Base-by-base conservation (phyloP, 345 rosid genomes). In the Jatropha curcas region DNA sequence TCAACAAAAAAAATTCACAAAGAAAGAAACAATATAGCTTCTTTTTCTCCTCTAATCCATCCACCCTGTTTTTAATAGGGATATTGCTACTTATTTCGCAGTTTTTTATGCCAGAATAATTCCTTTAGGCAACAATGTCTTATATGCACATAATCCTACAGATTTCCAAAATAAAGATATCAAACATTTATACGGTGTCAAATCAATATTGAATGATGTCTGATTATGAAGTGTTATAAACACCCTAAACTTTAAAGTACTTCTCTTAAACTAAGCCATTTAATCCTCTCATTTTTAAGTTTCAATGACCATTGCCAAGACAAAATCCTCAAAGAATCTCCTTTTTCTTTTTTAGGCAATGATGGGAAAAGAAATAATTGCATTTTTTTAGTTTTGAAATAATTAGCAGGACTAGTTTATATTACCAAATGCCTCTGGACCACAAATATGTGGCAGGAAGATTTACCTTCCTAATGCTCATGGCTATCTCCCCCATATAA, bases 401-500 rank as follows among this genome's bases (percentile, higher is more conserved):
- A 45, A 11, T 22, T 30, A 57, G 19, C 62, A 56, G 16, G n/a
- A 57, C 28, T 33, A 22, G 24, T 33, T 66, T 19, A 45, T 41
- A 66, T 72, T 62, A 61, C 50, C 46, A 61, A 34, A 19, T 50
- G 34, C 51, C 25, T 27, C 25, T 4, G n/a, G 1, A 22, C 2
- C 55, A 53, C 34, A 53, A 27, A 13, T 71, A 48, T 4, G 13
- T 37, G 43, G 17, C n/a, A 20, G 20, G 37, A 45, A 67, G 56
- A 77, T 48, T 72, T 80, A 90, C 99, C 98, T 88, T 95, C 86
- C 82, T 86, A 81, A 95, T 84, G 83, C 89, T 88, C 98, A 93
- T 87, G 72, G 96, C 97, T 74, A 88, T 83, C 88, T 95, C 99
- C 61, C 98, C 99, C 92, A 91, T 86, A 81, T 85, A 81, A 82